Evolutionary conservation across 768 basidiomycete species (phyloP), one percentile per base, ranked within the genome.

Genomic region (Tulasnella sp.): DNA sequence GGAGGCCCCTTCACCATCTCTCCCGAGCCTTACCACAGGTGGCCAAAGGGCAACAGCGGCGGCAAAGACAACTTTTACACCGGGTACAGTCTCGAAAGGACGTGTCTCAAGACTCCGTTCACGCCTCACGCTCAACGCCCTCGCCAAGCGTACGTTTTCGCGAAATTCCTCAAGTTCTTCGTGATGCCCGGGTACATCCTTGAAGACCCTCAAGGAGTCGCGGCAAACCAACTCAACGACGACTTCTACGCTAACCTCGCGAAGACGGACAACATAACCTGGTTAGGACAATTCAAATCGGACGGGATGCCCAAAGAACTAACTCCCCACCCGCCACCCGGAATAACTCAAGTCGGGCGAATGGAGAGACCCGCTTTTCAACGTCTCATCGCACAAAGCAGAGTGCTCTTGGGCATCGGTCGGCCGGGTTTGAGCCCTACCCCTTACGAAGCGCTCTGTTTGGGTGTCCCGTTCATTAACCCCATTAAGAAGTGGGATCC

Each of bases 381-480:
- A 64, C 20, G 20, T 8, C 50, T 44, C 28, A 8, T 82, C 12
- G 40, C 40, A 14, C 48, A 78, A 9, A 81, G 72, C 44, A 48
- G 69, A n/a, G 75, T 81, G 5, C 48, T 82, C 60, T 14, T 82
- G 9, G 82, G 82, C 31, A 46, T 81, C 24, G 82, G 82, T 6
- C 41, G 72, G 7, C 82, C 82, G 16, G 28, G 20, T 20, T 50
- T 82, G 14, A 81, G 81, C 20, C 82, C 81, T 34, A 80, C 81
- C 11, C 82, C 81, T 12, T 82, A 80, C 42, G 82, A 82, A 48
- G 82, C 81, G 3, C 76, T 82, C 5, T 81, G 82, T 58, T 60
- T 84, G 48, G 82, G 83, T 18, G 76, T 85, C 5, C 85, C 85
- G 2, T 86, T 86, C 80, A 83, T 86, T 81, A 85, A 85, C 76